Base-by-base conservation (phyloP, 805 yeast species). In the Ascoidea asiatica region DNA sequence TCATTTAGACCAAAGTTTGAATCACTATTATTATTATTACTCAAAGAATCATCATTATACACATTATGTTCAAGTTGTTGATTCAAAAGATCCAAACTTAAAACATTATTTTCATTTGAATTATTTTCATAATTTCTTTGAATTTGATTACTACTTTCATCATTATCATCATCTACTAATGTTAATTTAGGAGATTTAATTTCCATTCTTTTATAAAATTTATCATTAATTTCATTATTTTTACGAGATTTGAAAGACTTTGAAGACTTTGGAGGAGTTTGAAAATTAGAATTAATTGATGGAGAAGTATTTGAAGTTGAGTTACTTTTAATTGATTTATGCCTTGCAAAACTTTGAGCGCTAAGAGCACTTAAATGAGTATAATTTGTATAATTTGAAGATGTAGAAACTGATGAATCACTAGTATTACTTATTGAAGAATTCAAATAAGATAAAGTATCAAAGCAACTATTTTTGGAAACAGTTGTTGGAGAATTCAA, bases 331-430 rank as follows among this genome's bases (percentile, higher is more conserved):
- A 15, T 22, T 8, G 45, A 44, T 53, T 73, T 81, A 57, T 86
- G 94, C 55, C 95, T 72, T 40, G 79, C 77, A 47, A 78, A 77
- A 23, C 94, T 83, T 0, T 94, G 95, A 1, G 95, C 95, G 50
- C 92, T 81, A 0, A 95, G 83, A 4, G 95, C 95, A 63, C 92
- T 82, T 49, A 83, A 72, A 57, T 84, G 92, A 35, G 75, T 70
- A 61, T 70, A 58, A 7, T 66, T 56, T 2, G 74, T 66, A 22
- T 69, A 61, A 43, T 70, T 63, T 37, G 50, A 11, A 11, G 35
- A 29, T 11, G 8, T 29, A 11, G 35, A 29, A 15, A 11, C 8
- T 11, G 35, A 29, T 11, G 35, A 29, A 15, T 15, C 35, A 29
- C 15, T 37, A 11, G 39, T n/a, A 37, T 11, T 17, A 17, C 18